phyloP scores from a whole-genome alignment of 805 yeast genomes.

The Metschnikowia shivogae region DNA sequence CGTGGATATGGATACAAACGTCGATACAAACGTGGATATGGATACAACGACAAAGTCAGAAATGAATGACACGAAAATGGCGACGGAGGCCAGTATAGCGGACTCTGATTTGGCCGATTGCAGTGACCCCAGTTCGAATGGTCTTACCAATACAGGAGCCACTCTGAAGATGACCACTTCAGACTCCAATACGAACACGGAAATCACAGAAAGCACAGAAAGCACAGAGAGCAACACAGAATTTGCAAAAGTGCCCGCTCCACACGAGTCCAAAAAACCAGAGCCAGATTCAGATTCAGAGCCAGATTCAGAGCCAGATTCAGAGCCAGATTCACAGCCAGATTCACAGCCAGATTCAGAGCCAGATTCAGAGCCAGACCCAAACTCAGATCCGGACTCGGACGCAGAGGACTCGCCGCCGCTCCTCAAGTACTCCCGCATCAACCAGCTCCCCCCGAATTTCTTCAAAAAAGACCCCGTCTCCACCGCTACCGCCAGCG shows the following conservation, averaged over 20 bases:
- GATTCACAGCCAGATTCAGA: neutral
- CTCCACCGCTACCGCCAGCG: constrained; percentile 62
- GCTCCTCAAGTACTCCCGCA: constrained; percentile 65
- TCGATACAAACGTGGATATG: neutral
- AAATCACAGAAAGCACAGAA: neutral
- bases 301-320: neutral
- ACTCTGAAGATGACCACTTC: no score
- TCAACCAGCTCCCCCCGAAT: constrained; percentile 61
- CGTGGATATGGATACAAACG: no score
- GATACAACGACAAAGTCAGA: neutral
- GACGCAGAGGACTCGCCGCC: constrained; percentile 52
- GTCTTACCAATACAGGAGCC: no score
- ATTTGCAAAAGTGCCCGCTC: no score
- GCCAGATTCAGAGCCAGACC: neutral
- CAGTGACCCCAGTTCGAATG: no score
- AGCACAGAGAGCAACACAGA: neutral
- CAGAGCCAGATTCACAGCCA: neutral
- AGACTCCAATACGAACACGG: neutral
- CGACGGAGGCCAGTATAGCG: no score
- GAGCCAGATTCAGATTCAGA: no score
- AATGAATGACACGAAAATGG: neutral
- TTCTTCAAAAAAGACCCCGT: constrained; percentile 76
- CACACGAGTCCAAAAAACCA: no score
- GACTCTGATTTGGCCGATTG: no score
- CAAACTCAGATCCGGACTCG: constrained; percentile 4